Conservation (phyloP, 2,329 filamentous ascomycete species). For the Aspergillus sp. region DNA sequence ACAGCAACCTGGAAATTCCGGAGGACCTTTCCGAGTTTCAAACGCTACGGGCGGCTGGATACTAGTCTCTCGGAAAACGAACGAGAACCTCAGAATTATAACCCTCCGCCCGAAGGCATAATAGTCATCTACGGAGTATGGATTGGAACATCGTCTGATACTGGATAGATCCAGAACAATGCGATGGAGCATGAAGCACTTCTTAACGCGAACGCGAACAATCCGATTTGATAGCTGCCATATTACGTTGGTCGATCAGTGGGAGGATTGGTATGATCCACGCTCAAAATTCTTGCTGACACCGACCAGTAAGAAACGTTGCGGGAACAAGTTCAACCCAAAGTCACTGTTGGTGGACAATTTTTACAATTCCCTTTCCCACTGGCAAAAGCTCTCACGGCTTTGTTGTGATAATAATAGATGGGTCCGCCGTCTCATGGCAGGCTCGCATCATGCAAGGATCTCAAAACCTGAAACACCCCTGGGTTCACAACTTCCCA, state of each 20-base stretch:
- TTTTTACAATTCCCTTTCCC: no score
- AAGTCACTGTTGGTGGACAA: no score
- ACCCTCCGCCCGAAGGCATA: not conserved
- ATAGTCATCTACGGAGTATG: no score
- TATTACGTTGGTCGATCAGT: constrained; percentile 4
- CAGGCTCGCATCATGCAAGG: not conserved
- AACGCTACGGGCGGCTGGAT: not conserved
- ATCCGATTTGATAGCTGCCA: constrained; percentile 1
- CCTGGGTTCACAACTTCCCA: no score
- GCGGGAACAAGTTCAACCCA: not conserved
- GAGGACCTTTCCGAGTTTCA: not conserved
- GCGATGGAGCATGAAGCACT: not conserved
- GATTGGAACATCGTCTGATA: no score
- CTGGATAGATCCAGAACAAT: constrained; percentile 1
- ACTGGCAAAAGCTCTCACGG: not conserved
- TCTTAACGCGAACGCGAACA: not conserved
- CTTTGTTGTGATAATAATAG: constrained; percentile 6
- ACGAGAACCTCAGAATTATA: not conserved
- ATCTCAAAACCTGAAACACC: constrained; percentile 8
- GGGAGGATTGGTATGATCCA: constrained; percentile 1
- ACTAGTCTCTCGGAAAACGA: not conserved
- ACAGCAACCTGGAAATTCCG: not conserved
- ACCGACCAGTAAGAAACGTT: no score
- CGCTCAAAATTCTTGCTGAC: not conserved
- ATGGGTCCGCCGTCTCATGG: not conserved